Percentiles rank a stretch among this genome's conserved stretches.
phyloP scores from a whole-genome alignment of 2,329 filamentous ascomycete species.

The Tothia fuscella region DNA sequence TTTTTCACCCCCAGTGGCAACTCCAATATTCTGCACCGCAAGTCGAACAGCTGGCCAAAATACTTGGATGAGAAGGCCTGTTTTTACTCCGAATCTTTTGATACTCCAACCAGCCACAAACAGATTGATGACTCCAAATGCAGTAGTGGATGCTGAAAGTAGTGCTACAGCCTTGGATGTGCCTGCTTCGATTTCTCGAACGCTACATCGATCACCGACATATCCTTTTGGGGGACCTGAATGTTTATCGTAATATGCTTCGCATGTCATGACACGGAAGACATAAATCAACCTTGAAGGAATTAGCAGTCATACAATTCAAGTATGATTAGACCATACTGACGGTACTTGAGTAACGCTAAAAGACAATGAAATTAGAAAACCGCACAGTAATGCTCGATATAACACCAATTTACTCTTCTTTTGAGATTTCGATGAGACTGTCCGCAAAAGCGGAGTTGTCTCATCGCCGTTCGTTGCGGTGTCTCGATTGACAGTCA shows the following conservation, averaged over 20 bases:
- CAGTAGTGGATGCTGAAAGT: conserved; percentile 53
- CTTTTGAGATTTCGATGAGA: conserved; percentile 8
- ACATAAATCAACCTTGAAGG: conserved; percentile 41
- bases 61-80: conserved; percentile 50
- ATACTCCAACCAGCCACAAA: conserved; percentile 56
- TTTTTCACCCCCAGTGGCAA: conserved; percentile 44
- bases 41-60: conserved; percentile 54
- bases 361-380: conserved; percentile 44
- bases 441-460: conserved; percentile 13
- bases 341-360: conserved; percentile 37
- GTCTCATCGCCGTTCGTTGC: conserved; percentile 5
- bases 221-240: conserved; percentile 33
- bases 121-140: conserved; percentile 56
- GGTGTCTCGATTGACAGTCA: too few relatives aligned
- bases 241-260: conserved; percentile 52
- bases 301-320: not conserved
- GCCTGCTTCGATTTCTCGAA: conserved; percentile 50
- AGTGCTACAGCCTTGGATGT: conserved; percentile 54
- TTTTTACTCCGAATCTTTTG: conserved; percentile 52
- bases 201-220: conserved; percentile 43
- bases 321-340: not conserved
- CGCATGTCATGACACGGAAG: conserved; percentile 61
- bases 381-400: conserved; percentile 45
- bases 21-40: conserved; percentile 51
- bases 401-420: conserved; percentile 22